phyloP scores from a whole-genome alignment of 352 stramenopile genomes.

The Phytophthora brassicae region DNA sequence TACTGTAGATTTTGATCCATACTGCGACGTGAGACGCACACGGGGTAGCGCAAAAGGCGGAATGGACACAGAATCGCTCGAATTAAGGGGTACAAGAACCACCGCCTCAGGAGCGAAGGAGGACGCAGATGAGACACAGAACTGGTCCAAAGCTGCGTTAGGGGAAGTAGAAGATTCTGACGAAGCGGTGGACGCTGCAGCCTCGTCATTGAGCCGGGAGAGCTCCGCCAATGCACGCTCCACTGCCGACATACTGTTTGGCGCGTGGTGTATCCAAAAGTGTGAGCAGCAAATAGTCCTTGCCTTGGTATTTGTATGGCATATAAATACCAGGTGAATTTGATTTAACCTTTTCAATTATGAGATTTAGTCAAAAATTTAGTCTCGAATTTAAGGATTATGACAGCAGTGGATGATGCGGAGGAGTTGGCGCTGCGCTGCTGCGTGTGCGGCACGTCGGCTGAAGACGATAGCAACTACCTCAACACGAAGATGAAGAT shows the following conservation, averaged over 20 bases:
- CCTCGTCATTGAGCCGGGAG: slow-evolving; percentile 31
- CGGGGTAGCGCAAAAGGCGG: slow-evolving; percentile 48
- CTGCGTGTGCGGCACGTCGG: slow-evolving; percentile 87
- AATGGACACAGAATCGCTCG: neutral
- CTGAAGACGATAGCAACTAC: slow-evolving; percentile 86
- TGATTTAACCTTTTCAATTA: too few species aligned
- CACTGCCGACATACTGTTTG: slow-evolving; percentile 31
- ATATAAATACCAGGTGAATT: too few species aligned
- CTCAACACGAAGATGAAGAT: slow-evolving; percentile 93
- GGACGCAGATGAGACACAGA: slow-evolving; percentile 48
- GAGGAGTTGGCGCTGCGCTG: slow-evolving; percentile 82
- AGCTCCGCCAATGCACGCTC: slow-evolving; percentile 46
- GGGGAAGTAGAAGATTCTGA: neutral
- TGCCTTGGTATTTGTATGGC: too few species aligned
- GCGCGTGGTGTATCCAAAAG: neutral
- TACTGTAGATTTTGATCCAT: slow-evolving; percentile 24
- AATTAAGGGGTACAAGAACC: slow-evolving; percentile 41
- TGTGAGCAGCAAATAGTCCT: too few species aligned
- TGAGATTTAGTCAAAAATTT: too few species aligned
- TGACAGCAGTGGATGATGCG: slow-evolving; percentile 45
- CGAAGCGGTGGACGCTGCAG: neutral
- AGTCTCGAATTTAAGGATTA: slow-evolving; percentile 14
- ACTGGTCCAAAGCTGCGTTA: slow-evolving; percentile 39
- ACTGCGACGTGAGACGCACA: slow-evolving; percentile 37
- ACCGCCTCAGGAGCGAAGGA: slow-evolving; percentile 44